Conservation (phyloP, 306 rosid genomes). For the Abrus precatorius region DNA sequence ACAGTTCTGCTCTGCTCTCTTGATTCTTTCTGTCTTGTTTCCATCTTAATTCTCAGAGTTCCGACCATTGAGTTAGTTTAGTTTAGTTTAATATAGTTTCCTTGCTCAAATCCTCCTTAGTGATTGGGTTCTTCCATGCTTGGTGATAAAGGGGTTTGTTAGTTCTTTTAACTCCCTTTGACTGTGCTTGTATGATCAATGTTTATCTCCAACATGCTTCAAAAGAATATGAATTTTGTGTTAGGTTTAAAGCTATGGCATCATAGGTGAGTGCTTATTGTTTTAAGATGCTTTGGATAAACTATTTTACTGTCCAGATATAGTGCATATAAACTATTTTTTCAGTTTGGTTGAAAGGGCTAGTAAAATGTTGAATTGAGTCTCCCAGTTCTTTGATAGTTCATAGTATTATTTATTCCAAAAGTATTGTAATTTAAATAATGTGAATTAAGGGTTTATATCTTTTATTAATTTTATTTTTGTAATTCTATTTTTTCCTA, state of each 20-base stretch:
- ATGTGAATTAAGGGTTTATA: too few relatives aligned
- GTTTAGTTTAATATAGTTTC: constrained; percentile 6
- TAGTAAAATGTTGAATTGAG: too few relatives aligned
- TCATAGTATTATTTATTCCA: too few relatives aligned
- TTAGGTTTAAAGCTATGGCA: constrained; percentile 22
- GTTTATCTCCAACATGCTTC: constrained; percentile 26
- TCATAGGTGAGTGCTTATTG: constrained; percentile 14
- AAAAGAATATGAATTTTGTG: not conserved
- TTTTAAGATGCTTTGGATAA: constrained; percentile 32
- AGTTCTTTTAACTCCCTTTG: constrained; percentile 25
- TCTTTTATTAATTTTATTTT: too few relatives aligned
- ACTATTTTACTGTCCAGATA: constrained; percentile 1
- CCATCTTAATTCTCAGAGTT: not conserved
- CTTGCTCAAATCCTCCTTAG: constrained; percentile 4
- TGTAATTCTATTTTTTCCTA: not conserved
- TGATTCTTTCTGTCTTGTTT: too few relatives aligned
- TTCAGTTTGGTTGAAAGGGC: not conserved
- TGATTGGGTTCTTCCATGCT: not conserved
- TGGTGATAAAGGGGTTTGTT: constrained; percentile 21
- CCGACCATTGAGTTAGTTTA: not conserved
- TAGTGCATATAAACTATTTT: not conserved
- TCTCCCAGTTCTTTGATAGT: too few relatives aligned
- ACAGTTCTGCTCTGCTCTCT: not conserved
- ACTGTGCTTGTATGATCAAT: not conserved
- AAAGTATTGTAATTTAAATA: too few relatives aligned